Conservation (phyloP, 2,329 filamentous ascomycete genomes). For the Zarea fungicola region DNA sequence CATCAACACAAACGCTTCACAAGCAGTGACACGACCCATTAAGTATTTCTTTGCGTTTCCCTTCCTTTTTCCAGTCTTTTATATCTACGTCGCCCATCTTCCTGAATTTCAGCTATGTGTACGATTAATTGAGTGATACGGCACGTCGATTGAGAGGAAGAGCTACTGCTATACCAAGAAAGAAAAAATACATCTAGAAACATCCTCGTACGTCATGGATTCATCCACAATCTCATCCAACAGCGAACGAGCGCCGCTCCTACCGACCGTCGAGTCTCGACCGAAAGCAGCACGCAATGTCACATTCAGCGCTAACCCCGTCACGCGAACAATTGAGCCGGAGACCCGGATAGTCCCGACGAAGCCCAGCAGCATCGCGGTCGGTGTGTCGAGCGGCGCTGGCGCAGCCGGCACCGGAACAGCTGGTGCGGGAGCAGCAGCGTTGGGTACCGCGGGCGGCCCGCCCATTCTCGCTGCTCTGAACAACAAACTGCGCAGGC, state of each 20-base stretch:
- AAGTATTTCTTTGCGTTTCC: background rate
- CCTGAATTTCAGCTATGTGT: background rate
- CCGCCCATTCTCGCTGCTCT: slow-evolving; percentile 63
- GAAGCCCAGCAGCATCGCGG: slow-evolving; percentile 20
- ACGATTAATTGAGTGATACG: slow-evolving; percentile 4
- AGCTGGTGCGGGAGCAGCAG: slow-evolving; percentile 26
- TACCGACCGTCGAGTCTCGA: slow-evolving; percentile 29
- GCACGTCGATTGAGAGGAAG: slow-evolving; percentile 4
- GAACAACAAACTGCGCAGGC: slow-evolving; percentile 80
- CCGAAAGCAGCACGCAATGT: slow-evolving; percentile 56
- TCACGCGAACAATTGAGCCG: slow-evolving; percentile 56
- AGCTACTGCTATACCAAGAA: background rate
- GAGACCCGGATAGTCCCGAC: slow-evolving; percentile 26
- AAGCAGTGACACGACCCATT: slow-evolving; percentile 10
- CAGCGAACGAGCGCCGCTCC: slow-evolving; percentile 31
- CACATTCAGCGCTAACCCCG: slow-evolving; percentile 69
- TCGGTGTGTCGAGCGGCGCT: slow-evolving; percentile 20
- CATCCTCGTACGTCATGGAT: slow-evolving; percentile 7
- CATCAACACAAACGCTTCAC: slow-evolving; percentile 5
- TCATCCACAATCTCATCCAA: slow-evolving; percentile 3
- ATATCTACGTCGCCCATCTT: background rate
- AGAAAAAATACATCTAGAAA: background rate
- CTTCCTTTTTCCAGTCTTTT: background rate
- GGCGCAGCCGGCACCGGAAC: slow-evolving; percentile 25
- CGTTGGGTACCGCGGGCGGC: slow-evolving; percentile 22